These are phyloP conservation scores for Coix lacrymajobi DNA, from an alignment of 176 grass and related monocot species.

Conservation along the genomic window DNA sequence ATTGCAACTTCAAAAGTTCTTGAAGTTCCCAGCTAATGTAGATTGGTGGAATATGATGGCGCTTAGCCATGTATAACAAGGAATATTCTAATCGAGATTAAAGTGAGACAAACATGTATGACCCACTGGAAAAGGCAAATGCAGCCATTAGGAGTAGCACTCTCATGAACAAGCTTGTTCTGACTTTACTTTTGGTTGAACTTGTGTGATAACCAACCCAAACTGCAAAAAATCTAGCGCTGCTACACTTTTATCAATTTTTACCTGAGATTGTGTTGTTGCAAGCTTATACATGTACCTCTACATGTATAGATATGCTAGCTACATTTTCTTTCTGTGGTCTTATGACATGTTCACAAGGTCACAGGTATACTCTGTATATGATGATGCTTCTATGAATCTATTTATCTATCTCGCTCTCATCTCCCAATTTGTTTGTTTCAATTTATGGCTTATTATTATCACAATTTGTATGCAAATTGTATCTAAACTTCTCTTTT, in stretches of 20 bases:
- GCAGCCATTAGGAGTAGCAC: background rate
- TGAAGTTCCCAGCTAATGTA: background rate
- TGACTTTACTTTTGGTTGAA: background rate
- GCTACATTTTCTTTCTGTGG: slow-evolving; percentile 3
- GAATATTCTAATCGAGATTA: slow-evolving; percentile 3
- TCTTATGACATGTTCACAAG: background rate
- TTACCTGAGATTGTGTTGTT: background rate
- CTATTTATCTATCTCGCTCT: background rate
- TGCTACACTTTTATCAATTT: background rate
- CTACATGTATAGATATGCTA: slow-evolving; percentile 8
- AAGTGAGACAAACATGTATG: background rate
- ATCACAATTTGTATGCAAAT: slow-evolving; percentile 4
- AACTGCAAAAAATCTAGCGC: background rate
- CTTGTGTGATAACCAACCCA: background rate
- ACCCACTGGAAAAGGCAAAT: slow-evolving; percentile 7
- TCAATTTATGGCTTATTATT: slow-evolving; percentile 4
- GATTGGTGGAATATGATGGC: background rate
- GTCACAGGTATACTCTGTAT: background rate
- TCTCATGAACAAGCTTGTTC: background rate
- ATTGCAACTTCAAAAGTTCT: background rate
- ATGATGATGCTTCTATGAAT: background rate
- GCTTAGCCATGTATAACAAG: background rate
- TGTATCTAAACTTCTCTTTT: background rate
- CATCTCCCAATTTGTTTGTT: background rate
- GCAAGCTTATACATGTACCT: background rate